Base-by-base conservation (phyloP, 2,329 filamentous ascomycete genomes). In the Cladosporium velox region DNA sequence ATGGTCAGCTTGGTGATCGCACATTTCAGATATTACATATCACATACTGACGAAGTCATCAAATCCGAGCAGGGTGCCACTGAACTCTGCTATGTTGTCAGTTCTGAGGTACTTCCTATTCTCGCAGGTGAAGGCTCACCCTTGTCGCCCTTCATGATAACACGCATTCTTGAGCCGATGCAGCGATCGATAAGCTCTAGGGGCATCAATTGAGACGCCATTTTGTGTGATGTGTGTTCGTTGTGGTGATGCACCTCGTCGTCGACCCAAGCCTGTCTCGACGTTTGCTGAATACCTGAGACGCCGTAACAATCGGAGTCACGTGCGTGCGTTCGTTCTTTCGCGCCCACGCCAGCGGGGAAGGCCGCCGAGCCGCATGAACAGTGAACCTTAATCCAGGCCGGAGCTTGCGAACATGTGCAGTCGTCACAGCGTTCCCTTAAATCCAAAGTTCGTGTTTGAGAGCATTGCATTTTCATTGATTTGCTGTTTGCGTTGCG, bases 31-130 rank as follows among this genome's bases (percentile, higher is more conserved):
- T 34, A 14, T 7, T 21, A 30, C 28, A 30, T 34, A 2, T 54
- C 75, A 97, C 94, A 84, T 86, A 97, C 93, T 99, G 86, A 99
- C 95, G 83, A 98, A 99, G 86, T 99, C 95, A 78, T 99, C 95
- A 75, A 99, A 99, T 2, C 95, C 95, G 65, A 97, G 87, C 30
- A 99, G 85, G 8, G 92, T 97, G 64, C 95, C 95, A 72, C 91
- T 92, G 82, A 99, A 99, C 80, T 99, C 95, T 98, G 77, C 54
- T 66, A 28, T 41, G 34, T 10, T 44, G 47, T 64, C 38, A 64
- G 61, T 57, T 10, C 38, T 28, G 15, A 51, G 26, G 32, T 44
- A 41, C 11, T 58, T 24, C n/a, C 4, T 59, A 52, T 34, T 18
- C 57, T 75, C 15, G 32, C 21, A 21, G n/a, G 12, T 21, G 12